Evolutionary conservation across 1,284 basidiomycete genomes (phyloP).

Genomic region (Coniferiporia weirii): DNA sequence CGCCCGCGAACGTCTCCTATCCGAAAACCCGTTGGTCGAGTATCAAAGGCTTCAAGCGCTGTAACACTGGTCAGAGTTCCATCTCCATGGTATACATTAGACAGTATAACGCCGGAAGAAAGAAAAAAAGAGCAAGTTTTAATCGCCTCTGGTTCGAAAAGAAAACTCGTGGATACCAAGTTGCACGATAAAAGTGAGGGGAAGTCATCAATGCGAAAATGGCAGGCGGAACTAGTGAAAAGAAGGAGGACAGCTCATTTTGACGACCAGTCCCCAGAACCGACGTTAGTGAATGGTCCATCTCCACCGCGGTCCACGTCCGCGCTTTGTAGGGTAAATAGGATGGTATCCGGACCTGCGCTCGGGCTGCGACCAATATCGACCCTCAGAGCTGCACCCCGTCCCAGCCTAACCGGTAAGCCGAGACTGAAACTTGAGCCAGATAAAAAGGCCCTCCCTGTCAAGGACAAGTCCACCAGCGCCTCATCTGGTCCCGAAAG

Average conservation of each 20-base stretch:
- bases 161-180: background rate
- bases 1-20: background rate
- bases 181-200: background rate
- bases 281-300: background rate
- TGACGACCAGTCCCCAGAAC: background rate
- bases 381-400: background rate
- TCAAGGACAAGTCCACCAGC: no score
- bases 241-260: background rate
- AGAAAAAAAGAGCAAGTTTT: background rate
- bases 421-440: constrained; percentile 6
- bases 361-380: background rate
- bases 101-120: background rate
- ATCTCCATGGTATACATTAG: constrained; percentile 1
- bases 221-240: constrained; percentile 1
- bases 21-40: background rate
- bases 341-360: background rate
- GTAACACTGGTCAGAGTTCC: constrained; percentile 4
- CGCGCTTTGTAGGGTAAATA: background rate
- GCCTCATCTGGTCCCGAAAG: no score
- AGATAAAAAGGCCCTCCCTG: background rate
- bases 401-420: background rate
- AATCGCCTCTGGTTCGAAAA: background rate
- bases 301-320: background rate
- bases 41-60: background rate
- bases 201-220: background rate